Evolutionary conservation across 2,329 filamentous ascomycete species (phyloP), one percentile per base, ranked within the genome.

Genomic region (Epichloe elymi): DNA sequence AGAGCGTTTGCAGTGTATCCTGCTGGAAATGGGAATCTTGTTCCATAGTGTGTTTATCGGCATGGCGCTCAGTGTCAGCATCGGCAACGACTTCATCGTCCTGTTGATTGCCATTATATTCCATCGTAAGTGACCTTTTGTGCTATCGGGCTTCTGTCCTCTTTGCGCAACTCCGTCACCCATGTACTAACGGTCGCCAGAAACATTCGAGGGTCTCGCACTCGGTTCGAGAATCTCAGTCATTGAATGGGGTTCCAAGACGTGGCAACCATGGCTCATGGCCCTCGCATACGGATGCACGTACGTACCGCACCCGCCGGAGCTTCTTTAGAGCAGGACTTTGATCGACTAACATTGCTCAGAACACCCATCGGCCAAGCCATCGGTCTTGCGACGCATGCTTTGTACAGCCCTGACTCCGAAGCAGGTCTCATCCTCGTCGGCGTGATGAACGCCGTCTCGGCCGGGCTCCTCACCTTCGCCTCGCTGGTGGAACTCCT

Each of bases 1-100:
- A 51, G 76, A 84, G 58, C 77, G 88, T 57, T 71, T 90, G 11
- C 86, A 90, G 65, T 89, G 85, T 57, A 74, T 90, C 52, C 74
- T 90, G 51, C 76, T 90, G 15, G 86, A 91, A 68, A 83, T 85
- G 30, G 86, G 86, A 30, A 90, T 90, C 57, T 58, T 68, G 43
- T 68, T 68, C 50, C 66, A 68, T 58, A 86, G 81, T 61, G 74
- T 90, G 54, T 91, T 91, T 61, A 90, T 91, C 57, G 86, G 86
- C 54, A 89, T 90, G 84, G 85, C 86, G 3, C 74, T 91, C 41
- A 87, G 83, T 35, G 86, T 91, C 7, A 82, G 86, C 3, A 85
- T 84, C 0, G 86, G 86, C 1, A 81, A 82, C 8, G 79, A 83
- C 4, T 91, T 91, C 60, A 74, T 87, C 50, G 82, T 90, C n/a